Evolutionary conservation across 257 asterid species (phyloP).

Genomic region (Solanum piurae): DNA sequence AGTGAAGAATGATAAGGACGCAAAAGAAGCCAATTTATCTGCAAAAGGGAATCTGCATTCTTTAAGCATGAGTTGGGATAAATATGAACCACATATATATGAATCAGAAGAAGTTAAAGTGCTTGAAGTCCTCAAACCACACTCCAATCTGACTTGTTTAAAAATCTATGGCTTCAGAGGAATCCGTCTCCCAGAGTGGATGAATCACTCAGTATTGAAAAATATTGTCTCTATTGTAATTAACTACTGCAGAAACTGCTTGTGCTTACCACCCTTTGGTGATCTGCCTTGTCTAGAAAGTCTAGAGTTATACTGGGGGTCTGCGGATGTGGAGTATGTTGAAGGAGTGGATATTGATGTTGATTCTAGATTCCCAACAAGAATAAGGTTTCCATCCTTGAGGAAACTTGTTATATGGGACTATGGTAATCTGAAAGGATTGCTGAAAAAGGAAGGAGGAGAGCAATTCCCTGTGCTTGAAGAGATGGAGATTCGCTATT

Average conservation of each 20-base stretch:
- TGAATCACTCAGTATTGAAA: neutral
- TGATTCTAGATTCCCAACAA: too few species aligned
- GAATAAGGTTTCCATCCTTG: too few species aligned
- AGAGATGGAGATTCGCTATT: too few species aligned
- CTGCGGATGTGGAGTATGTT: too few species aligned
- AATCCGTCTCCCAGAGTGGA: neutral
- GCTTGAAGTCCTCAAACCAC: neutral
- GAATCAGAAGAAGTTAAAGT: neutral
- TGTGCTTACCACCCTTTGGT: neutral
- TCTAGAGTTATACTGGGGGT: too few species aligned
- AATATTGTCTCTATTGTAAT: neutral
- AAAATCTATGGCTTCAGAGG: neutral
- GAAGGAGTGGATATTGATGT: too few species aligned
- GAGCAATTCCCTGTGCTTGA: too few species aligned
- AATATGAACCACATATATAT: neutral
- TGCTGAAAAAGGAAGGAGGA: too few species aligned
- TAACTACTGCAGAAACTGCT: accelerated
- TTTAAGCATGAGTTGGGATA: neutral
- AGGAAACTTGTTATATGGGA: too few species aligned
- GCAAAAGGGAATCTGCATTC: neutral
- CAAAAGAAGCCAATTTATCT: neutral
- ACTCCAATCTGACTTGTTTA: neutral
- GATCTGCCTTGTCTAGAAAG: neutral
- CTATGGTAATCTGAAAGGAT: too few species aligned
- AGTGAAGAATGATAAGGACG: neutral